Base-by-base conservation (phyloP, 2,329 filamentous ascomycete genomes). In the Chalaropsis thielavioides region DNA sequence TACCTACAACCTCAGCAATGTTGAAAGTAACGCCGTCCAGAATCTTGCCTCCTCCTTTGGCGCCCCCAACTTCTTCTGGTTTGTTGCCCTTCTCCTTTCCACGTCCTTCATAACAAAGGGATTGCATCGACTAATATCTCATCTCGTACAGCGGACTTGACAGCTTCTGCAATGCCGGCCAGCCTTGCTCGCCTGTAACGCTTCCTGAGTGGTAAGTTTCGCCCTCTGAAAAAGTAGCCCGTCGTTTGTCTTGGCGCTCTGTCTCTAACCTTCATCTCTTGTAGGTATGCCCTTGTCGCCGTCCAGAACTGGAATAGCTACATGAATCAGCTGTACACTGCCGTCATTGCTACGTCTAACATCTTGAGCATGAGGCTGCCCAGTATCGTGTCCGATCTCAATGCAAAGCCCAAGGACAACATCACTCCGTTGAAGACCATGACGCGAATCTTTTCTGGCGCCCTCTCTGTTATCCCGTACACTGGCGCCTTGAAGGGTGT, bases 41-140 rank as follows among this genome's bases (percentile, higher is more conserved):
- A 60, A 65, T 15, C 3, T 68, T 24, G 63, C 60, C 1, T 62
- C 68, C 1, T 65, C 59, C 4, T 35, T 68, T 7, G 64, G 66
- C 2, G 67, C 68, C 1, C 68, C 68, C 35, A 68, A 68, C 56
- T 68, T 68, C 61, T 68, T 67, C 24, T 68, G 67, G 43, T 46
- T 46, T 5, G 43, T 46, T 46, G 13, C 43, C 43, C 19, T 8
- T 46, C 35, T 38, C 5, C 35, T 10, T n/a, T n/a, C n/a, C n/a
- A 38, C 4, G 7, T 38, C 35, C 35, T n/a, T n/a, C n/a, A n/a
- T n/a, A 38, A 38, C 8, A 38, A 38, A 8, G 6, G 35, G 35
- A 38, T 8, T 10, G 35, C 10, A 8, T 46, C n/a, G 8, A 8
- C 43, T 17, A 46, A 46, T 17, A 5, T 46, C 2, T n/a, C 15